Conservation (phyloP, 1,284 basidiomycete genomes). For the Moesziomyces antarcticus region DNA sequence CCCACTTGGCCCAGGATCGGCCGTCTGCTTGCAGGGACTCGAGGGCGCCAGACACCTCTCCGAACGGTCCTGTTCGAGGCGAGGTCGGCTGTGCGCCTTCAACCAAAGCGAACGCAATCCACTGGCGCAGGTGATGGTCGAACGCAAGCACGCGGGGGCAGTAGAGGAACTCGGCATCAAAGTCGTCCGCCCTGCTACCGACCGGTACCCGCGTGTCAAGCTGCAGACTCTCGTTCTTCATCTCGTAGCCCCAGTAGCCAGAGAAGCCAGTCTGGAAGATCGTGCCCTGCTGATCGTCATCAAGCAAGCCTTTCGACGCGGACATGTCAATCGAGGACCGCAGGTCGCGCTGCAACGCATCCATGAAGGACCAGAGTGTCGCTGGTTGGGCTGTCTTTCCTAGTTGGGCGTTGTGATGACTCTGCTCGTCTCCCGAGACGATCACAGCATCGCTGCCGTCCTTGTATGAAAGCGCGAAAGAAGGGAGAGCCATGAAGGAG, state of each 20-base stretch:
- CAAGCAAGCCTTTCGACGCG: neutral
- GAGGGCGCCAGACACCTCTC: constrained; percentile 10
- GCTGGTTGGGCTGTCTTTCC: no score
- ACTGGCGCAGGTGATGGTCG: constrained; percentile 67
- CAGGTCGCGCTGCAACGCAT: constrained; percentile 50
- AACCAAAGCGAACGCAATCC: constrained; percentile 68
- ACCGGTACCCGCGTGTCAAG: constrained; percentile 21
- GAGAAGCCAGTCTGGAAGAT: constrained; percentile 71
- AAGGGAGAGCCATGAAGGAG: constrained; percentile 62
- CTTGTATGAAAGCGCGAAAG: constrained; percentile 59
- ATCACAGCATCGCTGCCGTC: constrained; percentile 9
- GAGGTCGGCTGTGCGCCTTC: neutral
- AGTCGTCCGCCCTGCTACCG: constrained; percentile 11
- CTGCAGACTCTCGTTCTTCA: constrained; percentile 71
- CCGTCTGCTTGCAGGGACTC: constrained; percentile 14
- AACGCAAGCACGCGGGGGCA: constrained; percentile 69
- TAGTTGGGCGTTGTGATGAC: neutral
- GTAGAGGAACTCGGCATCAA: constrained; percentile 69
- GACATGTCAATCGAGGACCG: constrained; percentile 10
- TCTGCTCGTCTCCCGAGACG: constrained; percentile 15
- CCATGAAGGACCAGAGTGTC: constrained; percentile 58
- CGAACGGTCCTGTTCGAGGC: constrained; percentile 1
- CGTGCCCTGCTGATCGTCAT: constrained; percentile 30
- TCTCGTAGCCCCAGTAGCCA: constrained; percentile 73
- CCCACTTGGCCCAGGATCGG: constrained; percentile 22